Percentiles rank a stretch among this genome's conserved stretches.
phyloP scores from a whole-genome alignment of 2,329 filamentous ascomycete genomes.

The Penicillium sp. region DNA sequence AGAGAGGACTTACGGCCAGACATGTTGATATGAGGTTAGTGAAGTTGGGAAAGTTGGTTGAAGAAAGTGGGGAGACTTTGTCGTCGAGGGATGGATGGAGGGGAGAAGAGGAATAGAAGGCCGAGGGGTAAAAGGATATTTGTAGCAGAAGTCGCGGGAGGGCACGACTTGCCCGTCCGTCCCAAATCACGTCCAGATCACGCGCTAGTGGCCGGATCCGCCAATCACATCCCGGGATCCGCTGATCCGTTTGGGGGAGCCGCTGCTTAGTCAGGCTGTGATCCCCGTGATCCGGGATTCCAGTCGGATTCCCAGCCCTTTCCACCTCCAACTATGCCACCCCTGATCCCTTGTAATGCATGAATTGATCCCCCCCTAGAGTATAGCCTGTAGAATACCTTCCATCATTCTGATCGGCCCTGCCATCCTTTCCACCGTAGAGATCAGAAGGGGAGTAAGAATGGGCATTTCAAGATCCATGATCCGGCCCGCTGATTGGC shows the following conservation, averaged over 20 bases:
- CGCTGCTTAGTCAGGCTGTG: not conserved
- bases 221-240: constrained; percentile 43
- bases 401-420: constrained; percentile 18
- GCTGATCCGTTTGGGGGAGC: constrained; percentile 8
- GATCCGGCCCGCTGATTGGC: constrained; percentile 45
- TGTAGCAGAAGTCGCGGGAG: constrained; percentile 37
- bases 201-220: constrained; percentile 34
- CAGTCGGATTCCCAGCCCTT: constrained; percentile 20
- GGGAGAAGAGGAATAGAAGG: constrained; percentile 26
- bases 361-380: not conserved
- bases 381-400: constrained; percentile 11
- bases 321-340: constrained; percentile 9
- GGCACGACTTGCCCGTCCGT: constrained; percentile 4
- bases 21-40: constrained; percentile 50
- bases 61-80: constrained; percentile 28
- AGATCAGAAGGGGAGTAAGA: constrained; percentile 36
- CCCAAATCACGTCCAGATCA: constrained; percentile 39
- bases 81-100: constrained; percentile 26
- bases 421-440: constrained; percentile 29
- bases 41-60: constrained; percentile 25
- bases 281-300: constrained; percentile 3
- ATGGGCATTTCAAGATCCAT: constrained; percentile 35
- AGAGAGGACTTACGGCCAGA: constrained; percentile 57
- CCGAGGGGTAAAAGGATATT: constrained; percentile 40
- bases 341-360: not conserved